Percentiles rank a stretch among this genome's conserved stretches.
Evolutionary conservation across 805 yeast genomes (phyloP).

Genomic region (Barnettozyma siamensis): DNA sequence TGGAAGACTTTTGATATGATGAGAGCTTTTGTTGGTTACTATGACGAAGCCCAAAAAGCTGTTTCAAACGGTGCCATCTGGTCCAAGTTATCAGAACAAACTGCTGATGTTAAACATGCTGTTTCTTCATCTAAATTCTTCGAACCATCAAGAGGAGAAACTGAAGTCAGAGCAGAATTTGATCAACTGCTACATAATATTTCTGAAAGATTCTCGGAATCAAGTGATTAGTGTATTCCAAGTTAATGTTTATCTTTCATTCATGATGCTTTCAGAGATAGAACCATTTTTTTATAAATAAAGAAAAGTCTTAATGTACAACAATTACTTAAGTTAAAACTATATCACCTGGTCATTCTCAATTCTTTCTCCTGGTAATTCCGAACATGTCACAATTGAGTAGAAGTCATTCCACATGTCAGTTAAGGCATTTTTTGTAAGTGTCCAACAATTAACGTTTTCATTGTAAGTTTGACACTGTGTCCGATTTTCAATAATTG

Average conservation of each 20-base stretch:
- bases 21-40: constrained; percentile 87
- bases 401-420: constrained; percentile 11
- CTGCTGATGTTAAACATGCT: constrained; percentile 85
- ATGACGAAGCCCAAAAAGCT: constrained; percentile 97
- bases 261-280: background rate
- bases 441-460: constrained; percentile 7
- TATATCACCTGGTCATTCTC: background rate
- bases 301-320: too few relatives aligned
- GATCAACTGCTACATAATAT: constrained; percentile 68
- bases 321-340: too few relatives aligned
- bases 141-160: constrained; percentile 90
- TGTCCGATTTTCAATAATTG: too few relatives aligned
- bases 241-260: too few relatives aligned
- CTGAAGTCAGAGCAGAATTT: constrained; percentile 69
- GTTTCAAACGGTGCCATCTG: constrained; percentile 90
- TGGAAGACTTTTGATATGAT: constrained; percentile 99
- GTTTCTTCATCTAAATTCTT: constrained; percentile 94
- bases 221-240: constrained; percentile 59
- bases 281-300: background rate
- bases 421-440: background rate
- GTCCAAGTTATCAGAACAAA: constrained; percentile 86
- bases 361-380: background rate
- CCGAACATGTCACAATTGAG: constrained; percentile 1
- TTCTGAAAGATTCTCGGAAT: constrained; percentile 91
- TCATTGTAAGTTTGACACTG: constrained; percentile 2